Percentiles rank a stretch among this genome's conserved stretches.
These are phyloP conservation scores for Meira miltonrushii DNA, from an alignment of 1,284 basidiomycete genomes.

Conservation along the genomic window DNA sequence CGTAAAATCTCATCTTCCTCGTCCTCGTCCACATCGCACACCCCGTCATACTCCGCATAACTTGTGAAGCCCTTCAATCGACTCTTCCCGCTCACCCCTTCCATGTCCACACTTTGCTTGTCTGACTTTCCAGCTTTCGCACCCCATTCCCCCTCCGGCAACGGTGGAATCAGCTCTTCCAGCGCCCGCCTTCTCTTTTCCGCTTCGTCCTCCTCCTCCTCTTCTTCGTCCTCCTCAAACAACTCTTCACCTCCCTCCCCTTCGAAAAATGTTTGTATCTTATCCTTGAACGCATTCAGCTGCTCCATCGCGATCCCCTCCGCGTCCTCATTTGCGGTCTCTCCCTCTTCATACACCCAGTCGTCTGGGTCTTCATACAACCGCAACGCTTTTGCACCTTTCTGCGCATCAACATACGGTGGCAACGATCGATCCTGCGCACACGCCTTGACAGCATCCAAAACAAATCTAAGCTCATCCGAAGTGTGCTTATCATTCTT, in stretches of 20 bases:
- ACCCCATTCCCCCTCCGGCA: slow-evolving; percentile 12
- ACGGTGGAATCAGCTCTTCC: slow-evolving; percentile 5
- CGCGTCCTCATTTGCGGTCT: slow-evolving; percentile 5
- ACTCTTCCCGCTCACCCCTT: too few species aligned
- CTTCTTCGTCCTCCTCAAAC: slow-evolving; percentile 21
- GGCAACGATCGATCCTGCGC: neutral
- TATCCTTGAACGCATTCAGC: slow-evolving; percentile 31
- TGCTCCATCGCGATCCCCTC: slow-evolving; percentile 24
- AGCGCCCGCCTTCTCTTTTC: neutral
- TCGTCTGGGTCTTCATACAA: slow-evolving; percentile 36
- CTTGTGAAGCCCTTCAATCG: neutral
- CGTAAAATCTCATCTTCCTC: slow-evolving; percentile 13
- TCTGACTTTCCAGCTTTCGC: neutral
- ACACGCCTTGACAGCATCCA: neutral
- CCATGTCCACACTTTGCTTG: slow-evolving; percentile 7
- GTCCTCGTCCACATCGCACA: slow-evolving; percentile 12
- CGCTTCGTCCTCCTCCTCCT: slow-evolving; percentile 14
- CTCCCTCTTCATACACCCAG: slow-evolving; percentile 22
- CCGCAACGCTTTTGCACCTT: neutral
- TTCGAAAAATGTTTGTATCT: slow-evolving; percentile 37
- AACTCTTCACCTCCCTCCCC: slow-evolving; percentile 35
- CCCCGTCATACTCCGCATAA: slow-evolving; percentile 10
- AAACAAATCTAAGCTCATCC: neutral
- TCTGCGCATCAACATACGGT: neutral
- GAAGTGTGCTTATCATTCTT: too few species aligned